These are phyloP conservation scores for Glomus cerebriforme DNA, from an alignment of 192 early-diverging fungal genomes.

Conservation along the genomic window DNA sequence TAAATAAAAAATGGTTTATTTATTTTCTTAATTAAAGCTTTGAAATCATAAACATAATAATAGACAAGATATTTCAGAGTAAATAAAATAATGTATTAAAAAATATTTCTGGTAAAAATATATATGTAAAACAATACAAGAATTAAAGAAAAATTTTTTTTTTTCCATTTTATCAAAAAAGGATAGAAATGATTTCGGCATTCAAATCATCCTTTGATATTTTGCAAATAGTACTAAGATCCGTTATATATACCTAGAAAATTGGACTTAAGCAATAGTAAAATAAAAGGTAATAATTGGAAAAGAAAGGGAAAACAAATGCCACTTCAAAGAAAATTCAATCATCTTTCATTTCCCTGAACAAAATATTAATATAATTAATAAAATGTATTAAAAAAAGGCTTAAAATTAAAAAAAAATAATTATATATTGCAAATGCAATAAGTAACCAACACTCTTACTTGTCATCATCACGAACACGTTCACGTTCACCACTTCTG, in stretches of 20 bases:
- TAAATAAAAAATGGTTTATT: too few species aligned
- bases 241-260: background rate
- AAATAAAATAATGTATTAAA: background rate
- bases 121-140: background rate
- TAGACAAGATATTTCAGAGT: background rate
- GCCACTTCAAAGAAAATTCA: background rate
- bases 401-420: background rate
- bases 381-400: background rate
- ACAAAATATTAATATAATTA: background rate
- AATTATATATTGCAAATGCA: background rate
- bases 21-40: too few species aligned
- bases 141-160: background rate
- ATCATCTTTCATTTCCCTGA: conserved; percentile 21
- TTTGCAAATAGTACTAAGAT: background rate
- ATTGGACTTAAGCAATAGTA: background rate
- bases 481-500: conserved; percentile 18
- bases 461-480: conserved; percentile 29
- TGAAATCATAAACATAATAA: too few species aligned
- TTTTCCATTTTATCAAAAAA: background rate
- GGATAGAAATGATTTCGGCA: background rate
- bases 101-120: background rate
- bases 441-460: background rate
- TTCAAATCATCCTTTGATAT: background rate
- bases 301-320: background rate
- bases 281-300: background rate